Conservation (phyloP, 208 protist genomes). For the Trichomonas vaginalis region DNA sequence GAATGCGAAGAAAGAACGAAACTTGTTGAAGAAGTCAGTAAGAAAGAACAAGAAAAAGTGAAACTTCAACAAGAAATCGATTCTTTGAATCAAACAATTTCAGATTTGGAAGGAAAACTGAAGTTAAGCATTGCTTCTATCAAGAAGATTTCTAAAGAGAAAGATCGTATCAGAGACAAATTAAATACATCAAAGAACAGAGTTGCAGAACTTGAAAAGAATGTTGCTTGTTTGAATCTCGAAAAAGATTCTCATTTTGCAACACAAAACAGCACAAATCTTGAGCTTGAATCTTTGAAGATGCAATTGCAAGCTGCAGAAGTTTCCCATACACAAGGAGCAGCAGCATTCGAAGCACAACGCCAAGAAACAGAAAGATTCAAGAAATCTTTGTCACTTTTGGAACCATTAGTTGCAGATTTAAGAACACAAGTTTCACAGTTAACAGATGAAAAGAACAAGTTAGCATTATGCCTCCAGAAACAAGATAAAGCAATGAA, state of each 20-base stretch:
- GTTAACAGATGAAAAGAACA: not conserved
- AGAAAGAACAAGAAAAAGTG: not conserved
- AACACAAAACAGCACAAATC: not conserved
- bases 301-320: not conserved
- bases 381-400: not conserved
- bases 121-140: not conserved
- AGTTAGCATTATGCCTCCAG: not conserved
- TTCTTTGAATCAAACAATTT: not conserved
- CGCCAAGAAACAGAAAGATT: not conserved
- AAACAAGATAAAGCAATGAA: not conserved
- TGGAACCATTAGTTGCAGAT: not conserved
- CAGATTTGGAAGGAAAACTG: not conserved
- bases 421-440: not conserved
- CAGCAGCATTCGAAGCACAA: not conserved
- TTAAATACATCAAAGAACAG: not conserved
- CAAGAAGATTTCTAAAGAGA: not conserved
- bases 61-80: not conserved
- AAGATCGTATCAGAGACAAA: not conserved
- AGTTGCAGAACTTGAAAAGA: not conserved
- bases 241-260: not conserved
- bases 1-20: not conserved
- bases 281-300: not conserved
- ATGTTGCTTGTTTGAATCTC: not conserved
- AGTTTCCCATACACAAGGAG: not conserved
- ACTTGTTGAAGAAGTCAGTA: not conserved